These are phyloP conservation scores for Candida ulmi DNA, from an alignment of 805 yeast species.

Conservation along the genomic window DNA sequence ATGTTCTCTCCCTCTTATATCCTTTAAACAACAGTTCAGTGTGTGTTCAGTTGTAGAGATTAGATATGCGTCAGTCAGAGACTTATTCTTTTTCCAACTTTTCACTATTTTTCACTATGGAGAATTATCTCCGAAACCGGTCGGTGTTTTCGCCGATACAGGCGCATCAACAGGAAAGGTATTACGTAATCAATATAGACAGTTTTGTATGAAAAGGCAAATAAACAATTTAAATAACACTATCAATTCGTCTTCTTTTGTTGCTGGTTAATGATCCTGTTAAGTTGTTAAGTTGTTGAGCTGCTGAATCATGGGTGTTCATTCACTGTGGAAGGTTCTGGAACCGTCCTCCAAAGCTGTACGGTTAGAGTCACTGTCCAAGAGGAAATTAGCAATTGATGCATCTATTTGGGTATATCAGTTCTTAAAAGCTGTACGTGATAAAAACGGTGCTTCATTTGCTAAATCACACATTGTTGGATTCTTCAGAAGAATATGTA, in stretches of 20 bases:
- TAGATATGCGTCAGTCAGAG: no score
- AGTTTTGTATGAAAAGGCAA: no score
- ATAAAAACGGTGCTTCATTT: conserved; percentile 71
- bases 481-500: conserved; percentile 89
- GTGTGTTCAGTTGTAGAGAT: no score
- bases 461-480: conserved; percentile 89
- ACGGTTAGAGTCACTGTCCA: conserved; percentile 73
- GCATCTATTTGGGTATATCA: conserved; percentile 99
- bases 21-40: no score
- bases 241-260: no score
- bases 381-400: conserved; percentile 84
- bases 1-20: neutral
- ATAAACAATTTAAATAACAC: no score
- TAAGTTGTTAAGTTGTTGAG: no score
- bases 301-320: conserved; percentile 86
- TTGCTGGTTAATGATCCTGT: no score
- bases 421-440: conserved; percentile 90
- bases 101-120: neutral
- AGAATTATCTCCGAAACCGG: neutral
- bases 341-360: conserved; percentile 91
- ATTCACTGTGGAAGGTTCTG: conserved; percentile 86
- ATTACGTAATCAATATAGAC: no score
- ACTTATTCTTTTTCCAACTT: neutral
- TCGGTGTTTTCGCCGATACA: no score
- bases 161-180: no score